Evolutionary conservation across 2,329 filamentous ascomycete genomes (phyloP), one percentile per base, ranked within the genome.

Genomic region (Aspergillus intermedius): DNA sequence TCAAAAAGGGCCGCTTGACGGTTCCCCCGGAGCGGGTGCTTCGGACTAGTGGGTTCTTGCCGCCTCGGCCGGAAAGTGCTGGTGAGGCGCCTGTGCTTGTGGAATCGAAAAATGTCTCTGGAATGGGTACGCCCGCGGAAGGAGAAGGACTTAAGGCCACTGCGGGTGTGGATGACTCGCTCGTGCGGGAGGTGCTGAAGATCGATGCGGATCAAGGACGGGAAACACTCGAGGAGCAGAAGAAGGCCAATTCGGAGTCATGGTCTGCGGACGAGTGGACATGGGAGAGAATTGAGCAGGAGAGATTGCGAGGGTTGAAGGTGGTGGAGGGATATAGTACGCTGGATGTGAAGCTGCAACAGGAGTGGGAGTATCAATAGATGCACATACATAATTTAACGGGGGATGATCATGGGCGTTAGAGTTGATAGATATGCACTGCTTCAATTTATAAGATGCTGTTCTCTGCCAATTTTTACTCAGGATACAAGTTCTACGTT

Each of bases 1-100:
- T 88, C 65, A 91, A 91, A 74, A 77, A 89, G 48, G 87, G 86
- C 1, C 77, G 91, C 21, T 76, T 93, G 60, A 97, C 91, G 0
- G 81, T 97, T 3, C 82, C 91, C 55, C 91, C 93, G 0, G 86
- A 90, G 57, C 76, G 87, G 42, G 76, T 91, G 6, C 75, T 97
- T 22, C 75, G 80, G 40, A 79, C 84, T 32, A 85, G 84, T 44
- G 82, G 83, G 1, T 74, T 96, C 64, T 72, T 97, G 45, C 93
- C 93, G 0, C 72, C 78, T 49, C 77, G 83, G 43, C 88, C 89
- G 0, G 82, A 79, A 9, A 84, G 83, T 5, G 45, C 28, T 7
- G 40, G 56, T 10, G 53, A 62, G 1, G 57, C 61, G 12, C 54
- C 61, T 34, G 40, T 39, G 5, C 21, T 44, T 28, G 42, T 39